Conservation (phyloP, 495 filamentous ascomycete genomes). For the Podospora tetraspora region DNA sequence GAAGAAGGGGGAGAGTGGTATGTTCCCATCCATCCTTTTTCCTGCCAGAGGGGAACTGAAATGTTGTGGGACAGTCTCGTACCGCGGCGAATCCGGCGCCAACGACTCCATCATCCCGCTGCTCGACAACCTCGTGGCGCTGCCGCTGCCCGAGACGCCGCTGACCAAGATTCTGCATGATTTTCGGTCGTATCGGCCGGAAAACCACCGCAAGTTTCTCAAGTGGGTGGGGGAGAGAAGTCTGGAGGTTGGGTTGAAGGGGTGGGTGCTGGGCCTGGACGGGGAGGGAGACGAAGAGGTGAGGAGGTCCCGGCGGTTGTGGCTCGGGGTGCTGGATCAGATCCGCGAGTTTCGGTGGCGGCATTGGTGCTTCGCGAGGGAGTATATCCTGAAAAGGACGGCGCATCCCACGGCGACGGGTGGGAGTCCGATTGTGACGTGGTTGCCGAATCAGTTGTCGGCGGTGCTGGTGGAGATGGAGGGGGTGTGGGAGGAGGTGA, state of each 20-base stretch:
- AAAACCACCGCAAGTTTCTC: constrained; percentile 79
- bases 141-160: constrained; percentile 76
- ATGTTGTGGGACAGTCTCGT: constrained; percentile 60
- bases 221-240: constrained; percentile 58
- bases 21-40: no score
- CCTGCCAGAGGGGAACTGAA: no score
- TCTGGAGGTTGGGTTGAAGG: constrained; percentile 50
- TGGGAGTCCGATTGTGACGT: constrained; percentile 86
- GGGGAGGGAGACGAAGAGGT: constrained; percentile 20
- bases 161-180: constrained; percentile 79
- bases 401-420: constrained; percentile 83
- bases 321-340: constrained; percentile 70
- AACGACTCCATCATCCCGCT: constrained; percentile 87
- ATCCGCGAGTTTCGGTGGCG: constrained; percentile 89
- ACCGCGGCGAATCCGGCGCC: constrained; percentile 83
- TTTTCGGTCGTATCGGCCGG: constrained; percentile 78
- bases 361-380: constrained; percentile 90
- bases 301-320: constrained; percentile 42
- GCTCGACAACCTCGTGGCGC: constrained; percentile 73
- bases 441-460: constrained; percentile 79
- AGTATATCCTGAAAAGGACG: constrained; percentile 85
- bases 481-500: constrained; percentile 50
- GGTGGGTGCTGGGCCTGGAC: constrained; percentile 55
- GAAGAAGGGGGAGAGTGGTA: constrained; percentile 63
- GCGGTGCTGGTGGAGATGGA: constrained; percentile 73